phyloP scores from a whole-genome alignment of 1,139 yeast species.

The Tardiomyces digboiensis region DNA sequence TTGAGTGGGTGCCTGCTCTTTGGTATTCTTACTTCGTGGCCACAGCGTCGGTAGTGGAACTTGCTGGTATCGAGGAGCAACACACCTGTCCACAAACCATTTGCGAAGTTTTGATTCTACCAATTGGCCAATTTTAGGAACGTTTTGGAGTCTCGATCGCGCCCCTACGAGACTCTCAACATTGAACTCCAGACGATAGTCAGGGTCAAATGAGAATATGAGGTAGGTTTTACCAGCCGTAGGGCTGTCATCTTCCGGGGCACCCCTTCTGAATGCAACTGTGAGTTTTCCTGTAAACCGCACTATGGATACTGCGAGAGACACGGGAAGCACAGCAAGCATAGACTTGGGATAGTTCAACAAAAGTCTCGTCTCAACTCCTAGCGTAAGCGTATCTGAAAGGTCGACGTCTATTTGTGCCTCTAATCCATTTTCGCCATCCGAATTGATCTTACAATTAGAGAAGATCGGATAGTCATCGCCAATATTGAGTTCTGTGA shows the following conservation, averaged over 20 bases:
- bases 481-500: constrained; percentile 89
- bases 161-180: constrained; percentile 87
- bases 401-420: constrained; percentile 93
- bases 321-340: constrained; percentile 60
- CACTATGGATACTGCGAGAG: constrained; percentile 76
- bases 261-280: constrained; percentile 52
- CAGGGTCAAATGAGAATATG: constrained; percentile 86
- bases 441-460: constrained; percentile 73
- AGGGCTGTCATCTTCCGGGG: constrained; percentile 10
- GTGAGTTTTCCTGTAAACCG: constrained; percentile 90
- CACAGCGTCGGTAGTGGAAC: constrained; percentile 79
- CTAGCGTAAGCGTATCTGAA: constrained; percentile 82
- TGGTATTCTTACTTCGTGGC: constrained; percentile 79
- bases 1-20: background rate
- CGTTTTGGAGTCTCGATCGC: constrained; percentile 83
- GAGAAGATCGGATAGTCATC: constrained; percentile 94
- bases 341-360: constrained; percentile 79
- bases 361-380: constrained; percentile 73
- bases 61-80: constrained; percentile 86
- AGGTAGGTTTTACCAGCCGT: constrained; percentile 52
- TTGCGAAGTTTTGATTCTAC: constrained; percentile 74
- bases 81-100: constrained; percentile 90
- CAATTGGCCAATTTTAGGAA: constrained; percentile 81
- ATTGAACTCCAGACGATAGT: constrained; percentile 78
- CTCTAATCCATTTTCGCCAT: constrained; percentile 41